Percentiles rank a stretch among this genome's conserved stretches.
Evolutionary conservation across 495 filamentous ascomycete genomes (phyloP).

Genomic region (Poronia punctata): DNA sequence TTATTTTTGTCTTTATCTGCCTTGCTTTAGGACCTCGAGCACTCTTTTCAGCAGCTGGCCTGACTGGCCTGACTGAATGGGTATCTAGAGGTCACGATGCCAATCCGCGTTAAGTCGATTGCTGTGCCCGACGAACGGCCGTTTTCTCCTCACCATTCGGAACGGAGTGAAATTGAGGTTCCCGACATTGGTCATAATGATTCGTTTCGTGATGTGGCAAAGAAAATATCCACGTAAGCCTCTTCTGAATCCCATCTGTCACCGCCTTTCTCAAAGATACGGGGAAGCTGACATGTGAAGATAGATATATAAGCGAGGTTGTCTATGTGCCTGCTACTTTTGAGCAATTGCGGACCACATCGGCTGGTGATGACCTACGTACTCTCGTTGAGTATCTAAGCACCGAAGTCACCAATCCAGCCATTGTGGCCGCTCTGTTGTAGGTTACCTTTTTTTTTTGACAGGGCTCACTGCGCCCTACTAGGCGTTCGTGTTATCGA

Average conservation of each 20-base stretch:
- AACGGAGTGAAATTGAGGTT: constrained; percentile 30
- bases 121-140: constrained; percentile 8
- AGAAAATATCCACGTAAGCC: constrained; percentile 58
- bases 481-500: too few relatives aligned
- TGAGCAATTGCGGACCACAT: constrained; percentile 66
- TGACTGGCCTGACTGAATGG: neutral
- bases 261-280: constrained; percentile 18
- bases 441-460: constrained; percentile 34
- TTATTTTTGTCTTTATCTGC: too few relatives aligned
- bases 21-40: too few relatives aligned
- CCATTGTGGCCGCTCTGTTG: constrained; percentile 73
- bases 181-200: constrained; percentile 60
- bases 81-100: constrained; percentile 30
- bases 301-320: constrained; percentile 55
- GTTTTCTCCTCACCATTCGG: constrained; percentile 1
- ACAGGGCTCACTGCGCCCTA: too few relatives aligned
- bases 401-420: constrained; percentile 59
- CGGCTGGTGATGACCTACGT: constrained; percentile 56
- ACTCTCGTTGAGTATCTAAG: constrained; percentile 59
- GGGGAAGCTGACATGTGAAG: neutral
- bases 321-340: constrained; percentile 66
- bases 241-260: constrained; percentile 5
- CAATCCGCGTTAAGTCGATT: constrained; percentile 40
- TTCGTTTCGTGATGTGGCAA: constrained; percentile 57
- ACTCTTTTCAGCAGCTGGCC: neutral